phyloP scores from a whole-genome alignment of 495 filamentous ascomycete genomes.

The Aspergillus leporis region DNA sequence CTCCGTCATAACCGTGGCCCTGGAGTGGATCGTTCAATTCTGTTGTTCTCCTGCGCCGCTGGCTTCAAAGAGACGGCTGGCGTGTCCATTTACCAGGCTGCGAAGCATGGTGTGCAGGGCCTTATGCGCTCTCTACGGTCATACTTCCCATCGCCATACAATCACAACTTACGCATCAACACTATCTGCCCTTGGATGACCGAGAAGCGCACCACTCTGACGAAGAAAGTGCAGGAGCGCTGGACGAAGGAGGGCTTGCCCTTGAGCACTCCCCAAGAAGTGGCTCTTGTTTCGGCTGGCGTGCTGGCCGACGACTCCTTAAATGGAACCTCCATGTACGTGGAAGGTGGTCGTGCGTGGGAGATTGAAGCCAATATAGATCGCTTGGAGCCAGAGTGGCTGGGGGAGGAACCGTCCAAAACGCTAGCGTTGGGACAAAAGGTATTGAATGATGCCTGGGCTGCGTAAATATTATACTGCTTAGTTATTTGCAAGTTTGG shows the following conservation, averaged over 20 bases:
- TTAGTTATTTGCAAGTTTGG: background rate
- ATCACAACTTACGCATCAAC: conserved; percentile 50
- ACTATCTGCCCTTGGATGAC: conserved; percentile 58
- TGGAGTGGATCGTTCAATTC: conserved; percentile 44
- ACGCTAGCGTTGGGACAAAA: conserved; percentile 39
- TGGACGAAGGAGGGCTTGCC: conserved; percentile 50
- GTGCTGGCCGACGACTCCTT: conserved; percentile 36
- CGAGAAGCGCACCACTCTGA: conserved; percentile 36
- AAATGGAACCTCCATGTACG: conserved; percentile 48
- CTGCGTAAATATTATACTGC: conserved; percentile 6
- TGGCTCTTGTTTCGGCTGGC: conserved; percentile 44
- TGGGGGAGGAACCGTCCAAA: conserved; percentile 42
- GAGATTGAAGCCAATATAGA: conserved; percentile 49
- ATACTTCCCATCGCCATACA: conserved; percentile 38
- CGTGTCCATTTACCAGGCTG: conserved; percentile 48
- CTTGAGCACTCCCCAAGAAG: conserved; percentile 43
- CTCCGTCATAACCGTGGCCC: conserved; percentile 45
- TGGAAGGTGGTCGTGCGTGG: conserved; percentile 49
- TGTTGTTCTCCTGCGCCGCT: conserved; percentile 44
- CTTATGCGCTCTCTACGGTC: conserved; percentile 48
- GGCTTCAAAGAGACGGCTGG: conserved; percentile 51
- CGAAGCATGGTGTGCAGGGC: conserved; percentile 52
- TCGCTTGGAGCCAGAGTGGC: conserved; percentile 42
- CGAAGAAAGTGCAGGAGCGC: conserved; percentile 38
- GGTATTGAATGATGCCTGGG: conserved; percentile 18